Evolutionary conservation across 208 protist species (phyloP), one percentile per base, ranked within the genome.

Genomic region (Zelonia costaricensis): DNA sequence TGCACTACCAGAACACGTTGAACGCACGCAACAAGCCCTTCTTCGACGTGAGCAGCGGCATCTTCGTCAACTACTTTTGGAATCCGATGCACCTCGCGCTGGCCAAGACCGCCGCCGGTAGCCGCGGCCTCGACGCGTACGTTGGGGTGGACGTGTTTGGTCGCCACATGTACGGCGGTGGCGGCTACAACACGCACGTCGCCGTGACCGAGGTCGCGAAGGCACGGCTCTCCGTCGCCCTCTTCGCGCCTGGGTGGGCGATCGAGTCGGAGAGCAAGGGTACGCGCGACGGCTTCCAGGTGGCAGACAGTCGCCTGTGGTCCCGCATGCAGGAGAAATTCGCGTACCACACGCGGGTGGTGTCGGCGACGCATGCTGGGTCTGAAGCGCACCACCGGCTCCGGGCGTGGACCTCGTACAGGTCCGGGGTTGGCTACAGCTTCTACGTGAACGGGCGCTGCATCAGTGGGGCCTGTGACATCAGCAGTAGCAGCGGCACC

Each of bases 61-160:
- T 98, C 13, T 97, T 98, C 51, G 79, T 77, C 15, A 97, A 98
- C 61, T 98, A 98, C 74, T 72, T 60, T 31, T 98, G 94, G 94
- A 75, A 86, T 3, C 72, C 77, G 10, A 59, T 66, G 20, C 39
- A 72, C 27, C 35, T 94, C 5, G 47, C 57, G 22, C 13, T 78
- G 2, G 79, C 71, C n/a, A 27, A 40, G 9, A 44, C 62, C 18
- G 38, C 77, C 0, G 79, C 84, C 7, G 75, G 69, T 5, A 18
- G 40, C 16, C 74, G 83, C 23, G n/a, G 48, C 1, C 27, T 58
- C 0, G 78, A 96, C 31, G 74, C 94, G 0, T 97, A 77, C 51
- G 71, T 89, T 38, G 92, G 94, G 1, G 85, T 96, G 6, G 92
- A 97, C 63, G 78, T 93, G 12, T 97, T 87, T 67, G 94, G 92